Base-by-base conservation (phyloP, 139 green algal genomes). In the Micromonas pusilla region DNA sequence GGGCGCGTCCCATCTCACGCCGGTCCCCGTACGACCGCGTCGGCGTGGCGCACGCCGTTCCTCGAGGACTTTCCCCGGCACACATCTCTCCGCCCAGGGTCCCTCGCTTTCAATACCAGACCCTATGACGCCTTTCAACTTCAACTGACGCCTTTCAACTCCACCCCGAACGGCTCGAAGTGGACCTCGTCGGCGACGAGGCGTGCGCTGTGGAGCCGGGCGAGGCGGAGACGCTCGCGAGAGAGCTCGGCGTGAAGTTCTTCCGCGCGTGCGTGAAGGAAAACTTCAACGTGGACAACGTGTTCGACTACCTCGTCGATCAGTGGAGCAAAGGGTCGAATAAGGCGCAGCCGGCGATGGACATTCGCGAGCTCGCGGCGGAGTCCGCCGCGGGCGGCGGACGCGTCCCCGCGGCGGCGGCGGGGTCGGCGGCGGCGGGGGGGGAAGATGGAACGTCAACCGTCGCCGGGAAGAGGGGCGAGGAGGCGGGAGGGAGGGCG, bases 191-290 rank as follows among this genome's bases (percentile, higher is more conserved):
- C 62, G 45, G 16, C 45, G 45, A 57, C n/a, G 78, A 79, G 33
- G 78, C 87, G 72, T 83, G 85, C 19, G 84, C 83, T 26, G 83
- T 90, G 19, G 67, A 60, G 2, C 74, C 54, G 30, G 81, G 91
- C 33, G 89, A 91, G 45, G 89, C 89, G 4, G 87, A 92, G 68
- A 81, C 45, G 0, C 68, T 91, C 72, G 87, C 88, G 16, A 76
- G 86, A 16, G 75, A 84, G 66, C 80, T 92, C 30, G 83, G 84
- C 0, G 70, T 91, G 20, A 85, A 86, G 71, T 87, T 93, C 33
- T 92, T 91, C 83, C 85, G 89, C 62, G 86, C 86, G 5, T 92
- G 86, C 66, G 88, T 91, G 2, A 92, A 92, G 80, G 88, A 93
- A 70, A 88, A 90, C 70, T 86, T 93, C 26, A 92, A 92, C 70